phyloP scores from a whole-genome alignment of 805 yeast genomes.

The Cyberlindnera mycetangii region DNA sequence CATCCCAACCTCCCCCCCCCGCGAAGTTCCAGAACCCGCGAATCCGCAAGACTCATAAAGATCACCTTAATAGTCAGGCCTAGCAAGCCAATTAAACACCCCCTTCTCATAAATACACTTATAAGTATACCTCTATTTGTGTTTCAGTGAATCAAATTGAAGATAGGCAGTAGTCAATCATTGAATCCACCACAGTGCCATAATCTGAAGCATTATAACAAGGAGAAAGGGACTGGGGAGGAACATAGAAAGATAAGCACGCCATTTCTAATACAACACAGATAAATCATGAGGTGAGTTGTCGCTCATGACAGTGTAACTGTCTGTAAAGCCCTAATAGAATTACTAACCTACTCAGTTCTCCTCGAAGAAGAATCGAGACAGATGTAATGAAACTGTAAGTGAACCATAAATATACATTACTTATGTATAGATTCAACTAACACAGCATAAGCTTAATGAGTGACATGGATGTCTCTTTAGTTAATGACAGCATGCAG shows the following conservation, averaged over 20 bases:
- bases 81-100: neutral
- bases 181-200: too few relatives aligned
- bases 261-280: neutral
- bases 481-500: slow-evolving; percentile 80
- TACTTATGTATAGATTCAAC: neutral
- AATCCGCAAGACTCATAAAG: neutral
- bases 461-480: slow-evolving; percentile 87
- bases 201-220: too few relatives aligned
- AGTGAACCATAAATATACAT: slow-evolving; percentile 28
- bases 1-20: too few relatives aligned
- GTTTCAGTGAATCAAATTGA: too few relatives aligned
- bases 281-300: slow-evolving; percentile 11
- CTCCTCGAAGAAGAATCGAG: slow-evolving; percentile 57
- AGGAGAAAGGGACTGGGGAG: too few relatives aligned
- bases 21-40: too few relatives aligned
- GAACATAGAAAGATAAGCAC: slow-evolving; percentile 1
- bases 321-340: too few relatives aligned
- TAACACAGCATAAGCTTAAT: slow-evolving; percentile 46
- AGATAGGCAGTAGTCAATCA: too few relatives aligned
- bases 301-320: neutral
- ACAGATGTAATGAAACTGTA: slow-evolving; percentile 94
- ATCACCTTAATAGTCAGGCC: neutral
- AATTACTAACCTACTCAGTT: slow-evolving; percentile 16
- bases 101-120: too few relatives aligned
- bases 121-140: too few relatives aligned